Conservation (phyloP, 2,329 filamentous ascomycete genomes). For the Eutypella sp. region DNA sequence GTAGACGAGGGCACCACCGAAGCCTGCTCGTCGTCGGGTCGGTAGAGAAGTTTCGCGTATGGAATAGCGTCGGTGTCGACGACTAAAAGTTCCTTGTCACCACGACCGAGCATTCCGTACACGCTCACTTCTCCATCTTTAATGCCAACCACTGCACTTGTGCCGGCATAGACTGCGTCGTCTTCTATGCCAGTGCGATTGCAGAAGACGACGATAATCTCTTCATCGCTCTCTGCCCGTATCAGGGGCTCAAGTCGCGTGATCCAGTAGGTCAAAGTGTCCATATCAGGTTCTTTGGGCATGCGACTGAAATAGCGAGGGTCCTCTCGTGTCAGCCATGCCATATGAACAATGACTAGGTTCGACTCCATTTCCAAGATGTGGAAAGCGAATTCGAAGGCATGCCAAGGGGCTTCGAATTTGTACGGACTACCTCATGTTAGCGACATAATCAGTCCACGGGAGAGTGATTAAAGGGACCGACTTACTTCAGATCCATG, state of each 20-base stretch:
- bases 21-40: slow-evolving; percentile 18
- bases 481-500: slow-evolving; percentile 60
- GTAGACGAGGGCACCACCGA: slow-evolving; percentile 4
- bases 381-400: slow-evolving; percentile 51
- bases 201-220: slow-evolving; percentile 64
- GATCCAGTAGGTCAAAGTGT: slow-evolving; percentile 73
- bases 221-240: slow-evolving; percentile 43
- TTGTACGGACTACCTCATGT: slow-evolving; percentile 40
- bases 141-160: slow-evolving; percentile 65
- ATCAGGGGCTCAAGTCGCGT: slow-evolving; percentile 64
- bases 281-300: slow-evolving; percentile 61
- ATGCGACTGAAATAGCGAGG: slow-evolving; percentile 38
- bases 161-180: slow-evolving; percentile 66
- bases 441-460: slow-evolving; percentile 9
- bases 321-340: slow-evolving; percentile 63
- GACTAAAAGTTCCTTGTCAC: slow-evolving; percentile 61
- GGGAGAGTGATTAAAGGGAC: neutral
- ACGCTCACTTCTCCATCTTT: slow-evolving; percentile 60
- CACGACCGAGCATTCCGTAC: slow-evolving; percentile 67
- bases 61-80: slow-evolving; percentile 54
- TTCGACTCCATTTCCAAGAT: slow-evolving; percentile 52
- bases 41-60: slow-evolving; percentile 40
- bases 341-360: slow-evolving; percentile 69
- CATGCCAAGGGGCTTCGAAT: slow-evolving; percentile 45
- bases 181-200: slow-evolving; percentile 67